Evolutionary conservation across 1,284 basidiomycete species (phyloP).

Genomic region (Ceratobasidium sp.): DNA sequence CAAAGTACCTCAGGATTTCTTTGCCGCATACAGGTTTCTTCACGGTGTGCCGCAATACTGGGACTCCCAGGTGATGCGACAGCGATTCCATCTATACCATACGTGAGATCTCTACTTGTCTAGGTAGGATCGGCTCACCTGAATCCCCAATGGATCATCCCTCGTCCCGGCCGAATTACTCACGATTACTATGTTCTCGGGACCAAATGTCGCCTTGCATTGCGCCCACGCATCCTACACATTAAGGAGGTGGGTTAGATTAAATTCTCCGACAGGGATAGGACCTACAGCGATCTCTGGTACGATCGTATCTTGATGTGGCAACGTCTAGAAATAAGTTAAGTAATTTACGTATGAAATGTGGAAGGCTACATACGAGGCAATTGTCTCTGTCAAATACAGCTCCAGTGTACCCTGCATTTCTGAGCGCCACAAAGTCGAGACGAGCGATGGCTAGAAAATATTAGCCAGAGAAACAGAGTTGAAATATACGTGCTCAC

Average conservation of each 20-base stretch:
- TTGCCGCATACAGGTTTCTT: conserved; percentile 86
- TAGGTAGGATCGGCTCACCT: conserved; percentile 65
- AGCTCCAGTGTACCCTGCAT: conserved; percentile 85
- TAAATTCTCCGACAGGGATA: conserved; percentile 1
- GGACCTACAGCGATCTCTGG: conserved; percentile 74
- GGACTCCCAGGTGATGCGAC: conserved; percentile 78
- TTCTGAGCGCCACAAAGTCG: conserved; percentile 83
- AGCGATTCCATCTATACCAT: conserved; percentile 84
- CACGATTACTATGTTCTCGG: conserved; percentile 87
- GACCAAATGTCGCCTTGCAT: conserved; percentile 80
- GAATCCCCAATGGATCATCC: conserved; percentile 82
- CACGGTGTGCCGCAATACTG: conserved; percentile 82
- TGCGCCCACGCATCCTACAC: conserved; percentile 81
- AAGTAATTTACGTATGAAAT: neutral
- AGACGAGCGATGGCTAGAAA: conserved; percentile 85
- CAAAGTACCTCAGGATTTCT: conserved; percentile 76
- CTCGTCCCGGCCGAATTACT: conserved; percentile 93
- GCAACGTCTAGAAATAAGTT: conserved; percentile 71
- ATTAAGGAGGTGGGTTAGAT: conserved; percentile 16
- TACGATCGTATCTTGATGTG: conserved; percentile 77
- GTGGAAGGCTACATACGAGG: conserved; percentile 68
- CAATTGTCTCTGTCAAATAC: conserved; percentile 99
- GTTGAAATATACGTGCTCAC: conserved; percentile 60
- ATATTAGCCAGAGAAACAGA: conserved; percentile 6
- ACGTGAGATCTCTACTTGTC: conserved; percentile 3